Conservation (phyloP, 148 eudicot species). For the Arbutus unedo region DNA sequence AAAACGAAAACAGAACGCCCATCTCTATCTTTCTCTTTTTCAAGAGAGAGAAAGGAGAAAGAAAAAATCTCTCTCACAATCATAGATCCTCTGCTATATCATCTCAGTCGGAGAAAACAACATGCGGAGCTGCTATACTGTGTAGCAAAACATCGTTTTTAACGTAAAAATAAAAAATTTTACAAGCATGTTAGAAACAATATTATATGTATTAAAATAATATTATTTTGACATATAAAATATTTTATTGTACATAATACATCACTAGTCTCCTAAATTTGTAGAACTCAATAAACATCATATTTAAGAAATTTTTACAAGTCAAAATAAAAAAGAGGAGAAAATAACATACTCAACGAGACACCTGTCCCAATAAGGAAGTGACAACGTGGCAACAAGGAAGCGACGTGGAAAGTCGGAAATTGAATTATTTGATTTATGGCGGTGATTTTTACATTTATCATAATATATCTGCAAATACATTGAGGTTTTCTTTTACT, state of each 20-base stretch:
- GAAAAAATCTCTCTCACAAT: neutral
- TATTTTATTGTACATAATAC: no score
- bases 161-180: no score
- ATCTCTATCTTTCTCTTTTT: conserved; percentile 20
- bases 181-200: no score
- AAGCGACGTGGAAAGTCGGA: conserved; percentile 24
- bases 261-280: no score
- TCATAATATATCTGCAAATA: neutral
- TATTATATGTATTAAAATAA: no score
- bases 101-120: neutral
- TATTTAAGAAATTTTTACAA: no score
- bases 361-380: neutral
- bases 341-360: neutral
- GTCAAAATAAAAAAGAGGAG: neutral
- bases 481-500: neutral
- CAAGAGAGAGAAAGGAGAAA: conserved; percentile 5
- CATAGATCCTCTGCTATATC: neutral
- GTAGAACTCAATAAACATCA: no score
- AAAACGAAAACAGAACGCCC: conserved; percentile 8
- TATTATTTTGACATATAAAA: no score
- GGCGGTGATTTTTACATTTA: no score
- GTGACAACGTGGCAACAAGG: neutral
- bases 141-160: no score
- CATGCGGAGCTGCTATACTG: neutral
- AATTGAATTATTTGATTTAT: conserved; percentile 8